Evolutionary conservation across 2,329 filamentous ascomycete species (phyloP).

Genomic region (Fusarium chuoi): DNA sequence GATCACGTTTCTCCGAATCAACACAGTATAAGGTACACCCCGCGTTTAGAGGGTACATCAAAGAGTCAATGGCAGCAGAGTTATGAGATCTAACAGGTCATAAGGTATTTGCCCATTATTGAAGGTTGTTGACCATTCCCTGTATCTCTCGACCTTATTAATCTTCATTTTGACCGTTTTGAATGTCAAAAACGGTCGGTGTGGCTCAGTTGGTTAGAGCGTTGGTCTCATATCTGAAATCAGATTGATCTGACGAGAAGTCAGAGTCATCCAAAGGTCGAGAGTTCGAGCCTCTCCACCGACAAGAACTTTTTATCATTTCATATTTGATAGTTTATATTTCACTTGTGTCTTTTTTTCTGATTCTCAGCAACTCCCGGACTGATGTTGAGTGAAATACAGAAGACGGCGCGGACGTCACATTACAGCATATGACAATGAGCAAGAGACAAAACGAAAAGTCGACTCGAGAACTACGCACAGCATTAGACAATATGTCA

Average conservation of each 20-base stretch:
- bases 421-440: not conserved
- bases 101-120: not conserved
- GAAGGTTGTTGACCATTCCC: too few species aligned
- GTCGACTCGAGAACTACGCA: not conserved
- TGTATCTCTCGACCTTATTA: not conserved
- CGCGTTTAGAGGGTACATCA: not conserved
- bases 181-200: conserved; percentile 34
- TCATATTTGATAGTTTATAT: not conserved
- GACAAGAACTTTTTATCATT: conserved; percentile 22
- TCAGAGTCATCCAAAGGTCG: conserved; percentile 45
- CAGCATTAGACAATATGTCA: not conserved
- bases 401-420: not conserved
- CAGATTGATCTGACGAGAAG: conserved; percentile 37
- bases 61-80: not conserved
- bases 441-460: not conserved
- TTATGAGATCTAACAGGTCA: not conserved
- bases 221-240: conserved; percentile 42
- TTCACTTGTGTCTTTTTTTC: not conserved
- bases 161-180: not conserved
- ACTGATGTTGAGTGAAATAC: too few species aligned
- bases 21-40: not conserved
- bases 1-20: conserved; percentile 33
- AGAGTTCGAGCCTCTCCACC: conserved; percentile 46
- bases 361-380: not conserved
- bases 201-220: conserved; percentile 47